These are phyloP conservation scores for Biscogniauxia mediterranea DNA, from an alignment of 2,329 filamentous ascomycete species.

Conservation along the genomic window DNA sequence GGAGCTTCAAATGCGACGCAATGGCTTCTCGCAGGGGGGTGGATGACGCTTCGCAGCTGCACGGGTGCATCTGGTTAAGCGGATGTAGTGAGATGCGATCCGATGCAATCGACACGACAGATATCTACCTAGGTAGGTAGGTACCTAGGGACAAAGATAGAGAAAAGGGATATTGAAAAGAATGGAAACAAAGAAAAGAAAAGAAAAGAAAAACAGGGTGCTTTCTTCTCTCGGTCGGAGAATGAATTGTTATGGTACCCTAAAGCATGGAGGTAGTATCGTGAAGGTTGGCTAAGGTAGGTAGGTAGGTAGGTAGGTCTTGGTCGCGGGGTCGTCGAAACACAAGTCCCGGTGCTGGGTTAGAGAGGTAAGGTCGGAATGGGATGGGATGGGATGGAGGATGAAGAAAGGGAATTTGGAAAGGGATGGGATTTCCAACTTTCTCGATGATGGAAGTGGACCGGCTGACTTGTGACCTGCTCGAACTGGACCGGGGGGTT, in stretches of 20 bases:
- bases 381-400: background rate
- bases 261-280: no score
- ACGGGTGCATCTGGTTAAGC: background rate
- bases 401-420: slow-evolving; percentile 11
- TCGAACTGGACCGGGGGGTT: background rate
- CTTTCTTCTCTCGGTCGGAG: no score
- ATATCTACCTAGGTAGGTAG: no score
- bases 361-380: background rate
- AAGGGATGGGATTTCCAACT: slow-evolving; percentile 21
- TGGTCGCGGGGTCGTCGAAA: background rate
- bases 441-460: slow-evolving; percentile 20
- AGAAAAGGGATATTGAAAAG: no score
- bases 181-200: no score
- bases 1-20: background rate
- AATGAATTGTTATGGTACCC: no score
- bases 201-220: no score
- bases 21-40: background rate
- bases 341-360: background rate
- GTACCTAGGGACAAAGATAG: no score
- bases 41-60: background rate
- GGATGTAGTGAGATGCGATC: no score
- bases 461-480: slow-evolving; percentile 3
- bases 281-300: no score
- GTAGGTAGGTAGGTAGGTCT: background rate
- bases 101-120: no score